These are phyloP conservation scores for Hippophae tibetana DNA, from an alignment of 306 rosid genomes.

Conservation along the genomic window DNA sequence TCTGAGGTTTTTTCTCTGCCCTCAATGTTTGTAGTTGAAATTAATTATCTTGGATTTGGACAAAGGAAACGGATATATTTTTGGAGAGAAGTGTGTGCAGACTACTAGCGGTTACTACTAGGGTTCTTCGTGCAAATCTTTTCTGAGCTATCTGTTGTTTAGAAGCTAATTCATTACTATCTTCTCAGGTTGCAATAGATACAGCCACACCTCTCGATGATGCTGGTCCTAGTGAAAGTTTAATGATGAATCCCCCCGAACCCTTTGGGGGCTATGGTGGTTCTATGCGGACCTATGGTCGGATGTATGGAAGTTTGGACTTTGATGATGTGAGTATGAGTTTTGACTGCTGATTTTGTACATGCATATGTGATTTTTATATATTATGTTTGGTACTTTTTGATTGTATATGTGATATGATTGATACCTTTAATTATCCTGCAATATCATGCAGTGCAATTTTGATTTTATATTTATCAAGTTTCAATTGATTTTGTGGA, in stretches of 20 bases:
- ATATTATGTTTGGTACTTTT: background rate
- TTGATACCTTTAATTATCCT: too few relatives aligned
- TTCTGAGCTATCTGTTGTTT: background rate
- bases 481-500: too few relatives aligned
- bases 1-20: too few relatives aligned
- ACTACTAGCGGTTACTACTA: background rate
- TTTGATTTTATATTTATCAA: too few relatives aligned
- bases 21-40: too few relatives aligned
- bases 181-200: constrained; percentile 45
- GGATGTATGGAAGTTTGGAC: constrained; percentile 88
- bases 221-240: constrained; percentile 61
- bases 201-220: constrained; percentile 90
- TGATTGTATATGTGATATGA: too few relatives aligned
- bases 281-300: constrained; percentile 79
- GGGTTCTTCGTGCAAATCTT: background rate
- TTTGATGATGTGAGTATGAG: constrained; percentile 71
- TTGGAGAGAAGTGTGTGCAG: too few relatives aligned
- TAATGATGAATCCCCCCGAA: constrained; percentile 49
- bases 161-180: background rate
- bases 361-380: background rate
- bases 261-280: constrained; percentile 71
- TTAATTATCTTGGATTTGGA: too few relatives aligned
- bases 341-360: background rate
- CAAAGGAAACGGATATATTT: too few relatives aligned
- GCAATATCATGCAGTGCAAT: too few relatives aligned